A percentile compares a stretch with the other conserved stretches of the same genome.
These are phyloP conservation scores for Botryotinia globosa DNA, from an alignment of 2,329 filamentous ascomycete genomes.

Conservation along the genomic window DNA sequence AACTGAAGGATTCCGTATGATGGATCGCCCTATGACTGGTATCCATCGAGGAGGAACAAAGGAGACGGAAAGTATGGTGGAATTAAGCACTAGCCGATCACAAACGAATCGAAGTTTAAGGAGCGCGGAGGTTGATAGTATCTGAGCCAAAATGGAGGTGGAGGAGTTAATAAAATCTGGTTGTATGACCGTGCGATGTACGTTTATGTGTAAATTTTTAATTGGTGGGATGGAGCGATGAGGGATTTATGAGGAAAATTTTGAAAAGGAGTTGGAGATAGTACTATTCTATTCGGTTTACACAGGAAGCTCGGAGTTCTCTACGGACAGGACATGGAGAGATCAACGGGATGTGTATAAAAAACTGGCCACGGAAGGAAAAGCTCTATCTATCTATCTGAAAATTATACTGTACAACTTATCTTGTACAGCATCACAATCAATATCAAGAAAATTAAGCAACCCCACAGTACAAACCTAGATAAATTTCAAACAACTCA, in stretches of 20 bases:
- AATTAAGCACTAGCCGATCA: slow-evolving; percentile 6
- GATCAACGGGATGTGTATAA: background rate
- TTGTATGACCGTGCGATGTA: background rate
- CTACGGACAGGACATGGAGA: background rate
- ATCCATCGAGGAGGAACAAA: background rate
- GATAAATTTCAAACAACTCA: background rate
- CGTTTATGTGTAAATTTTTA: background rate
- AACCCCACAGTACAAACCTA: background rate
- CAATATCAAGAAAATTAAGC: background rate
- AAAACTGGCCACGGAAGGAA: background rate
- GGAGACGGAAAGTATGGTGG: slow-evolving; percentile 11
- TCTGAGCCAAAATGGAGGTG: background rate
- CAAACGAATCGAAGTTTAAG: background rate
- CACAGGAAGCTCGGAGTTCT: background rate
- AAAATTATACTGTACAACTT: background rate
- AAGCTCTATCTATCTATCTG: background rate
- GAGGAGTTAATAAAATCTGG: background rate
- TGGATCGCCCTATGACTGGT: background rate
- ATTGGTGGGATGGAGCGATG: no score
- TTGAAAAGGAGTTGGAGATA: background rate
- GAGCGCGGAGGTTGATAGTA: background rate
- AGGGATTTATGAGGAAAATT: background rate
- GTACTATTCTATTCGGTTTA: background rate
- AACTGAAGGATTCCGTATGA: slow-evolving; percentile 9
- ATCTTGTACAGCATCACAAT: background rate